Evolutionary conservation across 2,329 filamentous ascomycete genomes (phyloP).

Genomic region (Fusarium miscanthi): DNA sequence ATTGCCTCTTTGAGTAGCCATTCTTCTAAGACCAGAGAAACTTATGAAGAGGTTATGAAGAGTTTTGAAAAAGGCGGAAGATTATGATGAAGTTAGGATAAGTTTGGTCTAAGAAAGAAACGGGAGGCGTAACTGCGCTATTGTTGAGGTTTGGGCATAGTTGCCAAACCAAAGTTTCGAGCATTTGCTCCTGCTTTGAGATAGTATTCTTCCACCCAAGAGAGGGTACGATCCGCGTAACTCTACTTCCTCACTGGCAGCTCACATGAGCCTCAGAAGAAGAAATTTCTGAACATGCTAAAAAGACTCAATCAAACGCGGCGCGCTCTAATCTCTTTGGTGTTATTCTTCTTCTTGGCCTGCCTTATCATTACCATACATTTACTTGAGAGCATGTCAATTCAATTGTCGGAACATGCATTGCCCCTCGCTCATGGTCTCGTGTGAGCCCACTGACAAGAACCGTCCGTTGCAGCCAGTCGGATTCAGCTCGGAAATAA

Average conservation of each 20-base stretch:
- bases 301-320: not conserved
- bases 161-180: not conserved
- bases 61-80: not conserved
- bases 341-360: conserved; percentile 15
- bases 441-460: conserved; percentile 14
- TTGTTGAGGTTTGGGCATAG: not conserved
- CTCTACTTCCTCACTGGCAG: not conserved
- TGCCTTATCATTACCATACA: conserved; percentile 31
- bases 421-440: conserved; percentile 10
- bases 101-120: not conserved
- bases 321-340: not conserved
- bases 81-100: not conserved
- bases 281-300: not conserved
- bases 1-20: conserved; percentile 4
- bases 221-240: not conserved
- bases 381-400: conserved; percentile 26
- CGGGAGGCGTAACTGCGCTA: not conserved
- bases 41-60: not conserved
- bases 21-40: not conserved
- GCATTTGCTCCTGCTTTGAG: not conserved
- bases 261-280: not conserved
- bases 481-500: conserved; percentile 39
- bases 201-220: not conserved
- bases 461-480: conserved; percentile 29
- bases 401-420: no score